Conservation (phyloP, 805 yeast species). For the Cyberlindnera japonica region DNA sequence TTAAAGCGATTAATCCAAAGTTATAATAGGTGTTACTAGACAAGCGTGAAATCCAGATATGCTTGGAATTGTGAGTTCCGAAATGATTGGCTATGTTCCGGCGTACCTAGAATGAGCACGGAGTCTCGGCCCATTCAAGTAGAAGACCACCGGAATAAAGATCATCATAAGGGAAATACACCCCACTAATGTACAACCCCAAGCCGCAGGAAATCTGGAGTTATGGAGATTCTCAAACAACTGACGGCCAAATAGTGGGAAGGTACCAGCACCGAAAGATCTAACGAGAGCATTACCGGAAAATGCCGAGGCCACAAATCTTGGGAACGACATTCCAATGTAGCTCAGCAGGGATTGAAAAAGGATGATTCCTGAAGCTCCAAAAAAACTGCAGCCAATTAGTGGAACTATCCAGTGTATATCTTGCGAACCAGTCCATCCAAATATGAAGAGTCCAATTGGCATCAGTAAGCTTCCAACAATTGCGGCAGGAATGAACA, state of each 20-base stretch:
- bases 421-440: conserved; percentile 42
- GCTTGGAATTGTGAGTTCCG: no score
- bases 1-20: no score
- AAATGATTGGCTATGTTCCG: no score
- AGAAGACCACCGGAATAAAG: conserved; percentile 55
- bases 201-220: conserved; percentile 47
- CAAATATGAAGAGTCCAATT: conserved; percentile 43
- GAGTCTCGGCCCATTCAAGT: conserved; percentile 41
- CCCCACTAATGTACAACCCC: conserved; percentile 54
- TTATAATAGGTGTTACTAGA: no score
- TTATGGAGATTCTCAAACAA: conserved; percentile 58
- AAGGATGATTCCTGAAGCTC: conserved; percentile 42
- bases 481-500: conserved; percentile 39
- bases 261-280: conserved; percentile 59
- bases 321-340: conserved; percentile 54
- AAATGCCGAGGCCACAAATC: conserved; percentile 59
- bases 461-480: conserved; percentile 41
- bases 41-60: no score
- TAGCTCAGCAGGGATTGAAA: conserved; percentile 59
- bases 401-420: conserved; percentile 50
- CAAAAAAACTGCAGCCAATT: conserved; percentile 40
- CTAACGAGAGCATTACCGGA: conserved; percentile 68
- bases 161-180: conserved; percentile 43
- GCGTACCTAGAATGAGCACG: conserved; percentile 38
- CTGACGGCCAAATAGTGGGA: conserved; percentile 64